Base-by-base conservation (phyloP, 2,329 filamentous ascomycete genomes). In the Fusarium decemcellulare region DNA sequence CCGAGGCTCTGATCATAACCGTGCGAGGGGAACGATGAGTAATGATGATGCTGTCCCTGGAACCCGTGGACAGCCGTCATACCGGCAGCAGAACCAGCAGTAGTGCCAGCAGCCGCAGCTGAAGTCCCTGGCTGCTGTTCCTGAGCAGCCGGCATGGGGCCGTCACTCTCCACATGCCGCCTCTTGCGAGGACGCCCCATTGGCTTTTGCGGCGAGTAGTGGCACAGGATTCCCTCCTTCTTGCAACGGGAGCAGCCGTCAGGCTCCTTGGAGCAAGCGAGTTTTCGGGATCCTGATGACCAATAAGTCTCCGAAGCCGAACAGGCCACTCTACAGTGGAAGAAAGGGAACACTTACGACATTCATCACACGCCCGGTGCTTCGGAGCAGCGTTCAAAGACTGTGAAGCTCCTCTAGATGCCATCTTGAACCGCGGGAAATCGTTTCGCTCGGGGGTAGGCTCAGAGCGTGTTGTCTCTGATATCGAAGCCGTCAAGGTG, bases 171-270 rank as follows among this genome's bases (percentile, higher is more conserved):
- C 32, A 76, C 67, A 43, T 77, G 77, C 16, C 81, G 84, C 61
- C 87, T 82, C 78, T 91, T 91, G 59, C 88, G 82, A 23, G 90
- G 90, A 43, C 90, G 83, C 5, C 90, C 90, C 89, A 91, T 91
- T 42, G 82, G 87, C 77, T 91, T 91, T 75, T 91, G 90, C 12
- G 84, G 81, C 8, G 89, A 91, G 78, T 91, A 92, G 68, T 88
- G 82, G 72, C 90, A 92, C 43, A 64, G 59, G 43, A 90, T 85
- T 61, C 82, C 83, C 70, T 91, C 89, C 59, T 82, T 83, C 58
- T 79, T 82, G 74, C 90, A 92, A 60, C 90, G 85, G 8, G 82
- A 79, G 76, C 90, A 92, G 59, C 88, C 88, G 55, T 86, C 83
- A 2, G 81, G 76, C 70, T 91, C 87, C 73, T 91, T 91, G 42